Conservation (phyloP, 179 eudicot genomes). For the Spergularia azorica region DNA sequence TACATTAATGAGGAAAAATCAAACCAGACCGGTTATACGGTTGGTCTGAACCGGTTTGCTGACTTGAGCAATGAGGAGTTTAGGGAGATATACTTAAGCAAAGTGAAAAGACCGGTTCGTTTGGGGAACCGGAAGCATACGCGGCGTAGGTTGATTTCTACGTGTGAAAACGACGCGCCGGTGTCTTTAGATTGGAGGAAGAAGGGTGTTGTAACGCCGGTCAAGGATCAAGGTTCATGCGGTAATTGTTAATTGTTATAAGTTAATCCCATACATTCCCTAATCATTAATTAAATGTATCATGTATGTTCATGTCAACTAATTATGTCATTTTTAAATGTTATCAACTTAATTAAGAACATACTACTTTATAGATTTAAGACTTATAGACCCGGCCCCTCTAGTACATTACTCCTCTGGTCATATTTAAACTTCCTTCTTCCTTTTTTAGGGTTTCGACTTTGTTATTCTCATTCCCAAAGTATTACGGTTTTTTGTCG, state of each 20-base stretch:
- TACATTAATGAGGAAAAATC: slow-evolving; percentile 44
- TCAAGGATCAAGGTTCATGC: slow-evolving; percentile 41
- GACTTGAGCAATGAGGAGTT: slow-evolving; percentile 78
- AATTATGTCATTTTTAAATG: too few species aligned
- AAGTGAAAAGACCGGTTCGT: slow-evolving; percentile 4
- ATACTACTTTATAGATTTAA: too few species aligned
- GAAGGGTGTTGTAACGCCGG: slow-evolving; percentile 35
- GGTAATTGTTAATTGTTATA: slow-evolving; percentile 24
- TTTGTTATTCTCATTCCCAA: too few species aligned
- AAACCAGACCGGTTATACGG: slow-evolving; percentile 34
- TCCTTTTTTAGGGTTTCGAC: too few species aligned
- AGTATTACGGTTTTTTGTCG: too few species aligned
- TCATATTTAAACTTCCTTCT: too few species aligned
- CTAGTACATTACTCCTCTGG: too few species aligned
- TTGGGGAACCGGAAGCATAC: slow-evolving; percentile 1
- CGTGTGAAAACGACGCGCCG: slow-evolving; percentile 18
- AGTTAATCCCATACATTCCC: background rate
- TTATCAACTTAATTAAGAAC: too few species aligned
- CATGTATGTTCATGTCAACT: too few species aligned
- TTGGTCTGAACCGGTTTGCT: slow-evolving; percentile 78
- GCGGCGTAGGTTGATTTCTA: background rate
- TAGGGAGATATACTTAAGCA: slow-evolving; percentile 34
- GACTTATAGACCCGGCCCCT: too few species aligned
- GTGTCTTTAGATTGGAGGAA: slow-evolving; percentile 40
- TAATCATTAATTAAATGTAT: too few species aligned